Base-by-base conservation (phyloP, 768 basidiomycete genomes). In the Leccinum truebloodii region DNA sequence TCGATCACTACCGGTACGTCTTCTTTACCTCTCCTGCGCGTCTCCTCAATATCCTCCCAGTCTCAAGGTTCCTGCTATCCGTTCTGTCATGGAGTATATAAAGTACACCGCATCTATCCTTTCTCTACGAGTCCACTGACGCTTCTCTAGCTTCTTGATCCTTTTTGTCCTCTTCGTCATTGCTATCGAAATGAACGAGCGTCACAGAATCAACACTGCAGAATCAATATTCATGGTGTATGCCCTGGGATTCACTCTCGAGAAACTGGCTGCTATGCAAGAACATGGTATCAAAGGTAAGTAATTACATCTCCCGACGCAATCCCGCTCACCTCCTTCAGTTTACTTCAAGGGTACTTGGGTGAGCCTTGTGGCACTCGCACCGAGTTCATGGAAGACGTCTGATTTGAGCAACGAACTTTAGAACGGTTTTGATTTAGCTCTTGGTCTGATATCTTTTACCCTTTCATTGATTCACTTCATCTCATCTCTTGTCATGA, bases 191-290 rank as follows among this genome's bases (percentile, higher is more conserved):
- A 82, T 84, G 62, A 86, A 85, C 63, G 80, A 87, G 54, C 73
- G 79, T 22, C 77, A 88, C 50, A 73, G 60, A 32, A 73, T 98
- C 63, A 95, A 94, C 69, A 59, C 67, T 1, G 71, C 84, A 4
- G 95, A 98, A 71, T 66, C 81, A 1, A 52, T 83, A 1, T 98
- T 98, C 72, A 94, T 97, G 85, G 65, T 84, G 4, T 90, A 88
- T 69, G 80, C 84, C 2, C 75, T 87, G 65, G 95, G 95, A 0
- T 98, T 97, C 73, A 85, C 92, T 1, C 79, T 98, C 20, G 95
- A 98, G 71, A 96, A 94, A 71, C 77, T 95, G 9, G 95, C 95
- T 22, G 89, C 94, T 4, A 94, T 96, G 88, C 92, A 97, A 71
- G 95, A 98, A 71, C 94, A 94, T 70, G 95, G 95, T 4, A 86